Base-by-base conservation (phyloP, 2,329 filamentous ascomycete genomes). In the Sclerotinia subarctica region DNA sequence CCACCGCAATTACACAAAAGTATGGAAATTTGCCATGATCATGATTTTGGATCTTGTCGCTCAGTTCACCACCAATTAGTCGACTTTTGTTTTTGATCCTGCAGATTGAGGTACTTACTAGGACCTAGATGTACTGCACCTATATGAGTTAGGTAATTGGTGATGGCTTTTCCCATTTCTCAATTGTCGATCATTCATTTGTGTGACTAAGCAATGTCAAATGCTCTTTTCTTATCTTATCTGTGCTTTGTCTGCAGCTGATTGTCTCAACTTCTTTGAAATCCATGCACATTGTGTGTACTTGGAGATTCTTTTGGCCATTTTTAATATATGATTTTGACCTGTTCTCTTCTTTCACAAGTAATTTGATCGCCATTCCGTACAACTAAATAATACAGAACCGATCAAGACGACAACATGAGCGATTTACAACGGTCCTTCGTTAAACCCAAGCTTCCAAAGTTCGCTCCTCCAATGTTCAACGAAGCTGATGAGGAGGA, bases 401-500 rank as follows among this genome's bases (percentile, higher is more conserved):
- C 21, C 21, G 10, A 49, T 2, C 26, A 51, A 19, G 26, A 19
- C 32, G 47, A 60, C 54, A 29, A 26, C 19, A 96, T 96, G 92
- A 94, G 91, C 78, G 89, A 93, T 74, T 84, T 94, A 69, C 91
- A 93, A 78, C 89, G 88, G 78, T 85, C 88, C 69, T 94, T 93
- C 82, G 90, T 89, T 70, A 93, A 91, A 80, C 84, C 90, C 67
- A 92, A 92, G 80, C 83, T 94, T 71, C 82, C 83, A 70, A 84
- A 84, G 68, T 80, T 87, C 32, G 86, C 86, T n/a, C 81, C 84
- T n/a, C 80, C 89, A 76, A 79, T 84, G 26, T 76, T 78, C 26
- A 83, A 86, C 69, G 79, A 83, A 70, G 77, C 79, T 66, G 84
- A 86, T 38, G 80, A 84, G 66, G 82, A 83, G 67, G 74, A 76